Base-by-base conservation (phyloP, 192 early-diverging fungal genomes). In the Backusella parvicylindrica region DNA sequence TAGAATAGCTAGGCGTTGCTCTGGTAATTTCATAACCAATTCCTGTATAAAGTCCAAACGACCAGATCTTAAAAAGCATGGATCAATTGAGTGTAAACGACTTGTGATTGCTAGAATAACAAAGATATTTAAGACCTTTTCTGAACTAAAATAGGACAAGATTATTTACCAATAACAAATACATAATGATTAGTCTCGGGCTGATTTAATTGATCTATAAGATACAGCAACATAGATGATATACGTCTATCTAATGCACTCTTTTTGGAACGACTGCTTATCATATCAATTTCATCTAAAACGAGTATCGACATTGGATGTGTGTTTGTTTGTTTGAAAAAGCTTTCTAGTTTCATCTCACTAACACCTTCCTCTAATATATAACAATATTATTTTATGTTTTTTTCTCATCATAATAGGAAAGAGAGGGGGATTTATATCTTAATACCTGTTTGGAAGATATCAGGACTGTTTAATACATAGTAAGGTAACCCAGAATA, bases 241-340 rank as follows among this genome's bases (percentile, higher is more conserved):
- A 75, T 36, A 28, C 31, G 50, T 23, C 28, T 37, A 66, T 71
- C 56, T 23, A 70, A 40, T 64, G 70, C 73, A 37, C 76, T 77
- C 77, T 82, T 84, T 56, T 82, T 79, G 18, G 78, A 64, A n/a
- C 68, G 53, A 7, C 83, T 77, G 28, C 86, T 77, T 56, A 89
- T 79, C 67, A 89, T 85, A 73, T 89, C 88, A 15, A 87, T 76
- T 73, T 89, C 88, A 56, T 89, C 88, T 5, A 89, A 26, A 37
- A 89, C 82, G 11, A 89, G 26, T n/a, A 88, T 79, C 2, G 87
- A 88, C 3, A 78, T 64, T 31, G 36, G 75, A 23, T 82, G 35
- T 6, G 68, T 68, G 4, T 77, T 31, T 33, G 79, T 38, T 30
- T 75, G 75, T n/a, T 35, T 72, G 74, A 87, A 86, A 12, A 84